Evolutionary conservation across 169 alveolate species (phyloP), one percentile per base, ranked within the genome.

Genomic region (Plasmodium chabaudi): DNA sequence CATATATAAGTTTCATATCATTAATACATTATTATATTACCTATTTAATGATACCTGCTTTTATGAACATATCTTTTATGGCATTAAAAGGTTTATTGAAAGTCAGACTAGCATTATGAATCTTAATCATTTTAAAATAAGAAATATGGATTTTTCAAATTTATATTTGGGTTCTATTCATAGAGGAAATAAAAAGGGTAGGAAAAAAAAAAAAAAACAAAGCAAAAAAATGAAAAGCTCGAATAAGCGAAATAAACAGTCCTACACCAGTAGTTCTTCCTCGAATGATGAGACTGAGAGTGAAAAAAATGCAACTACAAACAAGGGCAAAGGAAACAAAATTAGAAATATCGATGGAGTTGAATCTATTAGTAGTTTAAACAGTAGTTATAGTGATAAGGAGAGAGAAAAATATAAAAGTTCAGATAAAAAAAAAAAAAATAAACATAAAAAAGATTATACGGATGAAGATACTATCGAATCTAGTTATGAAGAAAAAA

Each of bases 21-120:
- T 79, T 5, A 79, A 69, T 23, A 68, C 70, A 1, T 59, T 79
- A 9, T n/a, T 79, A 47, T 65, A 21, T 59, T 47, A 79, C 23
- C 17, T 79, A 25, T 79, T 65, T 12, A 79, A 59, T 13, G 84
- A 79, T 23, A 53, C 67, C 3, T 65, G 51, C 2, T 79, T 79
- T 17, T 67, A 79, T 60, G 59, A 79, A 0, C 55, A 67, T 17
- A 79, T 79, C 0, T 13, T 79, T 9, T 15, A 13, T 3, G n/a
- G 56, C 12, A 9, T 79, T 25, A 79, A 67, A n/a, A 79, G 47
- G 6, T 79, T 39, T 59, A 55, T 79, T 67, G 12, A 17, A 3
- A 79, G 44, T 2, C 79, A 79, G 25, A 27, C 72, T 46, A 47
- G 19, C 19, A 21, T 79, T 42, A n/a, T 64, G 63, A 65, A 79